Evolutionary conservation across 225 moss, liverwort and hornwort species (phyloP), one percentile per base, ranked within the genome.

Genomic region (Antitrichia curtipendula): DNA sequence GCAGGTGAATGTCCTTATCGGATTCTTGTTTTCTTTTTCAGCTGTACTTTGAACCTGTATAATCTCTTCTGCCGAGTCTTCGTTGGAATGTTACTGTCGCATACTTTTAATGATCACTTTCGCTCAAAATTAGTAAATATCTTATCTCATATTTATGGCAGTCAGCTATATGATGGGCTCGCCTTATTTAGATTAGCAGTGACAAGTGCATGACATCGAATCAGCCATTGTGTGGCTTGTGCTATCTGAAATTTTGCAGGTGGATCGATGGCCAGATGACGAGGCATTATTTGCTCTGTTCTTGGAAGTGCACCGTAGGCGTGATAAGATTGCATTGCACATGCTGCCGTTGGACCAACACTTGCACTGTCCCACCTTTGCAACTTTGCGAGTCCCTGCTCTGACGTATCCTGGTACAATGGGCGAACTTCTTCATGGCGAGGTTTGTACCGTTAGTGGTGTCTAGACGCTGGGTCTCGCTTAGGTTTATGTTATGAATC

Each of bases 401-500:
- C 86, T 98, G 73, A 96, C 96, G 76, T 98, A 98, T 90, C 93
- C 95, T 85, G 96, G 98, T 89, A 96, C 92, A 83, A 96, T 96
- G 87, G 98, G 98, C 82, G 98, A 98, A 88, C 95, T 96, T 82
- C 96, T 98, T 78, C 98, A 98, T 91, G 96, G 98, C 91, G 98
- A 98, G 95, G 96, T 95, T 88, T 92, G 92, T 86, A 57, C 81
- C 73, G 83, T 92, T 70, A 58, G 50, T 86, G 84, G 75, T 86
- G 45, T 81, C 36, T 63, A 69, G 74, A 83, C 12, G 43, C 82
- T 80, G 80, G 38, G 52, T 75, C 50, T 76, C 58, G 57, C 71
- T 34, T 57, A 81, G 74, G 29, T 79, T 78, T 32, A 31, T 85
- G 68, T 73, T 49, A 50, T 81, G 76, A 70, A 81, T 58, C 54